Conservation (phyloP, 306 rosid genomes). For the Pterocarpus macrocarpus region DNA sequence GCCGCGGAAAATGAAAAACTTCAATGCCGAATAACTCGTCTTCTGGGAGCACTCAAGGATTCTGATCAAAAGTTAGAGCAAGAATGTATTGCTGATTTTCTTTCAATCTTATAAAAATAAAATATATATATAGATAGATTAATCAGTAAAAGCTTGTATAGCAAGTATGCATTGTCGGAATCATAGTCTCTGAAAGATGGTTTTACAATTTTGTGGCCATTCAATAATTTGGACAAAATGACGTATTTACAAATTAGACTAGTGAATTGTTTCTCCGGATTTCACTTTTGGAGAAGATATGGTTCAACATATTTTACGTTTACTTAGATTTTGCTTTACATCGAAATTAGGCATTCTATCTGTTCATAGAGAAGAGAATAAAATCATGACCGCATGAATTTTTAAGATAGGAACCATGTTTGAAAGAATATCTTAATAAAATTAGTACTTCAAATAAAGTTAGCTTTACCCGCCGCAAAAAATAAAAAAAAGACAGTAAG, state of each 20-base stretch:
- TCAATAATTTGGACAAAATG: conserved; percentile 9
- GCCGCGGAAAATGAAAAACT: conserved; percentile 76
- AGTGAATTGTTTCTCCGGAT: background rate
- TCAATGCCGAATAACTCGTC: conserved; percentile 73
- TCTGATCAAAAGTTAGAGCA: conserved; percentile 57
- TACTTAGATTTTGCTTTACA: background rate
- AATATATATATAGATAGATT: background rate
- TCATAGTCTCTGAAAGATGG: background rate
- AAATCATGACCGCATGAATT: no score
- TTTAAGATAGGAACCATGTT: no score
- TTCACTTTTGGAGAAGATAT: conserved; percentile 21
- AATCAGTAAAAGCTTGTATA: conserved; percentile 8
- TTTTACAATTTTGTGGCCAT: conserved; percentile 9
- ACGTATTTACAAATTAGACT: background rate
- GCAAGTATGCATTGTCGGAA: background rate
- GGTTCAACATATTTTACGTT: conserved; percentile 2
- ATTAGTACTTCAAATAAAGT: no score
- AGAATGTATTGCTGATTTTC: conserved; percentile 43
- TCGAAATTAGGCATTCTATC: background rate
- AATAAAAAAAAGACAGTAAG: no score
- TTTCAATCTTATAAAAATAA: background rate
- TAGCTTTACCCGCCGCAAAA: no score
- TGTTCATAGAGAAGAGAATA: no score
- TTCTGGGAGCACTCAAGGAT: conserved; percentile 61
- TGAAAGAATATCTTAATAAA: no score